Percentiles rank a stretch among this genome's conserved stretches.
Evolutionary conservation across 257 asterid genomes (phyloP).

Genomic region (Rehmannia glutinosa): DNA sequence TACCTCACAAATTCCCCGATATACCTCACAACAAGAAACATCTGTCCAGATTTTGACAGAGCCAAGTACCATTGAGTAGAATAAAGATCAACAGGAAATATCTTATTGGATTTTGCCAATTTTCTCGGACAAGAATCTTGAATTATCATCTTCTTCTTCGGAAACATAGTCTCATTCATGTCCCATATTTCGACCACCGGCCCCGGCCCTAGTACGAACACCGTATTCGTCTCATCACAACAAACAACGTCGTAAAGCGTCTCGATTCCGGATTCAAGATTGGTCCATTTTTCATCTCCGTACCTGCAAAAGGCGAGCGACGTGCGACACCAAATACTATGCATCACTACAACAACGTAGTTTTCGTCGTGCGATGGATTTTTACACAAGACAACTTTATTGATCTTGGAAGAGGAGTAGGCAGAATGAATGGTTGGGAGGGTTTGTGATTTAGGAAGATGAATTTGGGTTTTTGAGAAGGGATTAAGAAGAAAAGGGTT

Average conservation of each 20-base stretch:
- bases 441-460: background rate
- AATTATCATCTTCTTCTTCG: background rate
- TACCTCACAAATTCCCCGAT: constrained; percentile 30
- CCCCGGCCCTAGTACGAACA: constrained; percentile 11
- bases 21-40: constrained; percentile 23
- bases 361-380: background rate
- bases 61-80: constrained; percentile 22
- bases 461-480: background rate
- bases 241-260: constrained; percentile 14
- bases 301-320: constrained; percentile 10
- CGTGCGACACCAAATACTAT: background rate
- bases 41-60: background rate
- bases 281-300: constrained; percentile 8
- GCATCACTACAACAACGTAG: background rate
- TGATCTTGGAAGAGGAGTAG: background rate
- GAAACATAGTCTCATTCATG: background rate
- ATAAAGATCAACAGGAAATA: constrained; percentile 13
- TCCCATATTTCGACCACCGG: constrained; percentile 21
- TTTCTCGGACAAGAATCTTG: constrained; percentile 10
- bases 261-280: background rate
- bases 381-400: background rate
- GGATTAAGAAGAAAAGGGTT: constrained; percentile 16
- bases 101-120: background rate
- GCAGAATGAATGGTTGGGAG: background rate
- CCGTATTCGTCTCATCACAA: background rate